Conservation (phyloP, 306 rosid genomes). For the Malus asiatica region DNA sequence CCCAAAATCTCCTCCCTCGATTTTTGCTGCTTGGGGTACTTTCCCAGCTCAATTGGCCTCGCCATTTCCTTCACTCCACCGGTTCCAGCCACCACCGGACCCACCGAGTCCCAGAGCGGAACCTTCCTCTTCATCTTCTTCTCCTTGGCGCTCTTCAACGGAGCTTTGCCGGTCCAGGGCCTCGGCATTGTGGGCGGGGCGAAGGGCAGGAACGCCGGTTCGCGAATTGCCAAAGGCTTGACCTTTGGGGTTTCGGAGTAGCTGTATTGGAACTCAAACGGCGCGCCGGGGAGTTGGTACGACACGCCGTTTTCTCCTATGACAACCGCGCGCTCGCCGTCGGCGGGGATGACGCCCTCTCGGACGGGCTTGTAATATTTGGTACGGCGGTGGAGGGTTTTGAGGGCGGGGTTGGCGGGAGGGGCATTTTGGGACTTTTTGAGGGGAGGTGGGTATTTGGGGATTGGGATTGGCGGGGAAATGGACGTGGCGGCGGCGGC, state of each 20-base stretch:
- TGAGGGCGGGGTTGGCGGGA: slow-evolving; percentile 47
- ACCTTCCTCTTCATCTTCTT: slow-evolving; percentile 51
- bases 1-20: slow-evolving; percentile 78
- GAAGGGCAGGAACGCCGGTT: slow-evolving; percentile 86
- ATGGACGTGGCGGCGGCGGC: slow-evolving; percentile 18
- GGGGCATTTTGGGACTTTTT: slow-evolving; percentile 16
- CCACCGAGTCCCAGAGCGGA: slow-evolving; percentile 60
- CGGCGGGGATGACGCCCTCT: slow-evolving; percentile 43
- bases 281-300: slow-evolving; percentile 82
- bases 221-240: slow-evolving; percentile 80
- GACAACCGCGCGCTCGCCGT: slow-evolving; percentile 66
- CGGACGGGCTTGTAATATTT: slow-evolving; percentile 69
- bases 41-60: slow-evolving; percentile 48
- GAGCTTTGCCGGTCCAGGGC: slow-evolving; percentile 97
- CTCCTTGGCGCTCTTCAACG: slow-evolving; percentile 75
- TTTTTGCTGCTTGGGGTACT: slow-evolving; percentile 38
- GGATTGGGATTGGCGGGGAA: slow-evolving; percentile 40
- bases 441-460: slow-evolving; percentile 42
- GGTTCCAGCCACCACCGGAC: slow-evolving; percentile 39
- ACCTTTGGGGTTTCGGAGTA: slow-evolving; percentile 91
- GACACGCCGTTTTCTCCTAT: slow-evolving; percentile 83
- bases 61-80: slow-evolving; percentile 76
- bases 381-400: slow-evolving; percentile 52
- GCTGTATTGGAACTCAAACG: slow-evolving; percentile 87
- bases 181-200: slow-evolving; percentile 86